These are phyloP conservation scores for Fusarium luffae DNA, from an alignment of 2,329 filamentous ascomycete species.

Conservation along the genomic window DNA sequence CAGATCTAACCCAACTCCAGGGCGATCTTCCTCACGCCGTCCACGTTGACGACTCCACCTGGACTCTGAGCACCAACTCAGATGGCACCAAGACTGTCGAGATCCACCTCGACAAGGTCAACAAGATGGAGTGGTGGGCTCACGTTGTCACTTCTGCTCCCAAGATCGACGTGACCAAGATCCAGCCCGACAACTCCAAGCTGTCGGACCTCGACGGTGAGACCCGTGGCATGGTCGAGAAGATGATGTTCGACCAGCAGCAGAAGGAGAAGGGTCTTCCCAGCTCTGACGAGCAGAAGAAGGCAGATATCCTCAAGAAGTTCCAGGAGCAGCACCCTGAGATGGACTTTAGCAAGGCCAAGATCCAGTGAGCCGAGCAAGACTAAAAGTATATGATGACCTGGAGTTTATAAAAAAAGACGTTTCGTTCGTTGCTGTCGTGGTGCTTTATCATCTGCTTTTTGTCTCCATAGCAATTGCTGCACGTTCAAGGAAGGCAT, in stretches of 20 bases:
- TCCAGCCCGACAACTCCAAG: constrained; percentile 91
- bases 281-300: constrained; percentile 94
- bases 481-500: constrained; percentile 70
- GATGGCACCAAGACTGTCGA: constrained; percentile 76
- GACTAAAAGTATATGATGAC: constrained; percentile 11
- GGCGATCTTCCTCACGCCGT: constrained; percentile 86
- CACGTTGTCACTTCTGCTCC: constrained; percentile 89
- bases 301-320: constrained; percentile 90
- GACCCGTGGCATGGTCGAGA: constrained; percentile 97
- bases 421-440: constrained; percentile 12
- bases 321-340: constrained; percentile 85
- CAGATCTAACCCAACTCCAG: constrained; percentile 57
- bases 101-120: constrained; percentile 92
- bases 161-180: constrained; percentile 94
- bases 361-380: constrained; percentile 62
- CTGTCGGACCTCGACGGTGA: constrained; percentile 93
- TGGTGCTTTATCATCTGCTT: constrained; percentile 38
- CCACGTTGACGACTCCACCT: constrained; percentile 87
- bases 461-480: constrained; percentile 65
- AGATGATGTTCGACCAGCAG: constrained; percentile 99
- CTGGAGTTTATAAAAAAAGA: constrained; percentile 10
- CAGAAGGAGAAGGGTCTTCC: constrained; percentile 94
- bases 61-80: constrained; percentile 82
- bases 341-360: constrained; percentile 78
- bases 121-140: constrained; percentile 99